These are phyloP conservation scores for Effrenium voratum DNA, from an alignment of 73 alveolate genomes.

Conservation along the genomic window DNA sequence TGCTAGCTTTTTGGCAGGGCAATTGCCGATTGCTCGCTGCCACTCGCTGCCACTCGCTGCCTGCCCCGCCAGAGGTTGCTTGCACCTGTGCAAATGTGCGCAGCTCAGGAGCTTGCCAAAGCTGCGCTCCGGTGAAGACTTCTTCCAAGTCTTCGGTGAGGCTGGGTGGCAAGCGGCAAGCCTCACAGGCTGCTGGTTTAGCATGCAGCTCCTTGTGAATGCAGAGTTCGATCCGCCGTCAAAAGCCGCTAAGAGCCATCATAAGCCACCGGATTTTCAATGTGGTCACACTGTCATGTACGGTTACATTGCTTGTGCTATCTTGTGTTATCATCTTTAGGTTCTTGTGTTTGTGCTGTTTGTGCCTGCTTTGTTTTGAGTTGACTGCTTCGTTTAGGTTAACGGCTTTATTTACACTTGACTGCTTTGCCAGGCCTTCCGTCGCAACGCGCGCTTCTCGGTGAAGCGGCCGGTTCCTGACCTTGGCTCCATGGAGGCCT, in stretches of 20 bases:
- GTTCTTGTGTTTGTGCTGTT: neutral
- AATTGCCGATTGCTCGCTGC: no score
- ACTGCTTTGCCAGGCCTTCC: conserved; percentile 32
- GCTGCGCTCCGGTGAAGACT: conserved; percentile 64
- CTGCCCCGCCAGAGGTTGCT: no score
- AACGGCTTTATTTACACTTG: neutral
- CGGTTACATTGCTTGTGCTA: no score
- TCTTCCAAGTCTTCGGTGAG: conserved; percentile 84
- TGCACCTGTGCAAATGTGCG: neutral
- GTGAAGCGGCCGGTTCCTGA: conserved; percentile 76
- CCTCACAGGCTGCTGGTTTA: no score
- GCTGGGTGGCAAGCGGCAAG: neutral
- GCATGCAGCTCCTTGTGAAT: no score
- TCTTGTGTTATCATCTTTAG: neutral
- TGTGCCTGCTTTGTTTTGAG: neutral
- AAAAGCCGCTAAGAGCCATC: no score
- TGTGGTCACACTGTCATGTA: no score
- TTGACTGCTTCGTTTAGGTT: neutral
- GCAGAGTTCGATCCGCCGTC: no score
- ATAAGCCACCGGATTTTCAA: no score
- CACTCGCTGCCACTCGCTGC: no score
- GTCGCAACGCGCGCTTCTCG: conserved; percentile 82
- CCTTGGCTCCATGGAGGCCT: conserved; percentile 55
- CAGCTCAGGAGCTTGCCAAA: conserved; percentile 73
- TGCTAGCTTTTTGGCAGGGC: no score